Base-by-base conservation (phyloP, 768 basidiomycete genomes). In the Dioszegia aurantiaca region DNA sequence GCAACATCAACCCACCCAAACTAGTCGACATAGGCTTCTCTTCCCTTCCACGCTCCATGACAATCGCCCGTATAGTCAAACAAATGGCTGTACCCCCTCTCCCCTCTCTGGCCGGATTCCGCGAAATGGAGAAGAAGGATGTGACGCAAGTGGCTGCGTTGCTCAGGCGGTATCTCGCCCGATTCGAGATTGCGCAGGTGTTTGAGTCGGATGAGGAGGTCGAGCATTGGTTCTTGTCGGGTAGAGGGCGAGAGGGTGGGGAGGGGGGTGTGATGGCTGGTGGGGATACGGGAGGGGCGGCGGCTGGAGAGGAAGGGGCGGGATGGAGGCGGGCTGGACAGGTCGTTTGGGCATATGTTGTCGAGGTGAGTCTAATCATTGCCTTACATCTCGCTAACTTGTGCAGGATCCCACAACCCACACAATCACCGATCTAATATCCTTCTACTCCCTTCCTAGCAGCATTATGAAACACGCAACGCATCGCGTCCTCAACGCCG, bases 371-470 rank as follows among this genome's bases (percentile, higher is more conserved):
- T n/a, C n/a, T n/a, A n/a, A n/a, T n/a, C n/a, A n/a, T n/a, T n/a
- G n/a, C n/a, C n/a, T n/a, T n/a, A n/a, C n/a, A n/a, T n/a, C n/a
- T n/a, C n/a, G n/a, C n/a, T n/a, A n/a, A n/a, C n/a, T n/a, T n/a
- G n/a, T n/a, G n/a, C 61, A 98, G 93, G 83, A 97, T 76, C 87
- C 89, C 1, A 77, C 83, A 58, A 87, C 87, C 2, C 84, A 87
- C 59, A 82, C 82, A 61, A 86, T 99, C 67, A 97, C 94, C 1
- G 95, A 99, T 78, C 88, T 93, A 72, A 87, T 97, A 78, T 93
- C 94, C 9, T 94, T 98, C 80, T 99, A 95, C 77, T 89, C 89
- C 14, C 84, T 99, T 23, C 94, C 95, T 0, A 98, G 94, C 4
- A 88, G 90, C 1, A 85, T 98, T 60, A 90, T 98, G 73, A 82